Evolutionary conservation across 306 rosid genomes (phyloP), one percentile per base, ranked within the genome.

Genomic region (Cucumis hystrix): DNA sequence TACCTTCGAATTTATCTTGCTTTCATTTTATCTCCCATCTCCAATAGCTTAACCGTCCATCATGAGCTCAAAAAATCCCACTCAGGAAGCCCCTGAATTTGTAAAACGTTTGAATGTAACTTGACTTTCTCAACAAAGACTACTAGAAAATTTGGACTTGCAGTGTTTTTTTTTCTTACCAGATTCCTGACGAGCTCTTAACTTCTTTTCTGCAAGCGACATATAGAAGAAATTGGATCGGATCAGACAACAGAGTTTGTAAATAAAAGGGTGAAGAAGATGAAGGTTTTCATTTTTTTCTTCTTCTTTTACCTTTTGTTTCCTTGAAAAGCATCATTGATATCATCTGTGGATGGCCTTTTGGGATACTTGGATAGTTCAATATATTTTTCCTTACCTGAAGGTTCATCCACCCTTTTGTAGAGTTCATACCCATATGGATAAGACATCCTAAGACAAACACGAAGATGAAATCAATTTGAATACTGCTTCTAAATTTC

Each of bases 321-420:
- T 86, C 97, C 99, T 74, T 80, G 41, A 40, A 95, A 89, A 63
- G 93, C 80, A 45, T 87, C 89, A 21, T 95, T 90, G 57, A 90
- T 80, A 85, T 94, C 96, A 83, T 92, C 93, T 6, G 39, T 60
- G 58, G 76, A 84, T 52, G 98, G 98, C 82, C 85, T 90, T 47
- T 80, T 41, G 9, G 91, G 87, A 82, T 84, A 94, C 5, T 89
- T 83, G 5, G 95, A 79, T 79, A 94, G 41, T 77, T 88, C 43
- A 9, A 84, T 86, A 70, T 92, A 94, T 82, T 87, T 92, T 83
- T 94, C 97, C 76, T 86, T 91, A 51, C 92, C 87, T 8, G 78
- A 60, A 59, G 88, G 74, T 69, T 89, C 98, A 65, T 95, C 96
- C 58, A 95, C 90, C 84, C 98, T 90, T 82, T 85, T 95, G 86